These are phyloP conservation scores for Linaria vulgaris DNA, from an alignment of 257 asterid species.

Conservation along the genomic window DNA sequence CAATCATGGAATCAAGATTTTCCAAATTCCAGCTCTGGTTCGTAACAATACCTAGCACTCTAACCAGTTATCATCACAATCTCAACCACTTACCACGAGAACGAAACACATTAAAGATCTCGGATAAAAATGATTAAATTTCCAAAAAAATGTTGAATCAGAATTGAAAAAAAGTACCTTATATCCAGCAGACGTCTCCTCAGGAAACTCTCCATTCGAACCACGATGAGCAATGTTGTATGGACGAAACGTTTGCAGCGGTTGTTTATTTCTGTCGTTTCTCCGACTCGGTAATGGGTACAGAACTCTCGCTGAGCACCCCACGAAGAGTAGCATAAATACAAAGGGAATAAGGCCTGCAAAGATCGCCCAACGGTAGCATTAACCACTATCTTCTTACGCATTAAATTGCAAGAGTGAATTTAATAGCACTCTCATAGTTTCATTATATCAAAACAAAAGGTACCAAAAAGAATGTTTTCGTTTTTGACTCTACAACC, in stretches of 20 bases:
- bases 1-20: background rate
- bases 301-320: conserved; percentile 74
- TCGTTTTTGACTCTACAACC: no score
- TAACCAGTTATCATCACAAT: background rate
- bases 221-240: conserved; percentile 97
- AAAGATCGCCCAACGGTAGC: conserved; percentile 21
- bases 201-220: conserved; percentile 96
- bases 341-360: conserved; percentile 61
- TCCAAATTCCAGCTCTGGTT: background rate
- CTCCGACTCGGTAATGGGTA: conserved; percentile 92
- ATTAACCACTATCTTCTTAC: background rate
- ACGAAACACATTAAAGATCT: background rate
- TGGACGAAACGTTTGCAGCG: conserved; percentile 86
- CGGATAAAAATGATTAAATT: background rate
- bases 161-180: conserved; percentile 44
- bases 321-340: conserved; percentile 64
- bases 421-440: no score
- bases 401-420: no score
- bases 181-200: conserved; percentile 86
- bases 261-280: conserved; percentile 68
- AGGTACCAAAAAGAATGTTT: no score
- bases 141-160: background rate
- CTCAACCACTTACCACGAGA: background rate
- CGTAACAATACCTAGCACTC: no score
- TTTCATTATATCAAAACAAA: no score